These are phyloP conservation scores for Alternaria triticimaculans DNA, from an alignment of 2,329 filamentous ascomycete species.

Conservation along the genomic window DNA sequence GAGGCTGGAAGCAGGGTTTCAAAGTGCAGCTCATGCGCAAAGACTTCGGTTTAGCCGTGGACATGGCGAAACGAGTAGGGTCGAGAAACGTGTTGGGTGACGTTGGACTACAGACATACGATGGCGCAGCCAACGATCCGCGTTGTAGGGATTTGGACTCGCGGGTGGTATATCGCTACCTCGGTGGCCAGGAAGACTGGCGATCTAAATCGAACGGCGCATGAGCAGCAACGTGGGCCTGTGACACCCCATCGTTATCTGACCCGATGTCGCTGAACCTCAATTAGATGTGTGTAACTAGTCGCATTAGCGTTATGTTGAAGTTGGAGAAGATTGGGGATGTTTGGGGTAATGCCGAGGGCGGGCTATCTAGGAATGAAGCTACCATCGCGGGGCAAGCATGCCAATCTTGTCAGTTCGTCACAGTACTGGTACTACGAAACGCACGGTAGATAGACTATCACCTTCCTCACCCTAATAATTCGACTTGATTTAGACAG, in stretches of 20 bases:
- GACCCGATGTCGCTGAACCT: background rate
- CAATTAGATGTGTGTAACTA: background rate
- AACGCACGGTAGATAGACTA: background rate
- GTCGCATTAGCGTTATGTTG: background rate
- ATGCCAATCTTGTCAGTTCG: background rate
- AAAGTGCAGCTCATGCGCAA: conserved; percentile 67
- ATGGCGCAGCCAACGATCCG: conserved; percentile 58
- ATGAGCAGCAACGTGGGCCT: conserved; percentile 4
- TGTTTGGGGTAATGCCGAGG: conserved; percentile 30
- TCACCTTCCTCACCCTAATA: no score
- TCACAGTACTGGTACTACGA: background rate
- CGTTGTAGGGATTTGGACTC: conserved; percentile 63
- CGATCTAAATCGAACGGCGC: conserved; percentile 20
- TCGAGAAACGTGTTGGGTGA: conserved; percentile 59
- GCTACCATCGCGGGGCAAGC: conserved; percentile 4
- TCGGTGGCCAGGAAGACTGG: conserved; percentile 63
- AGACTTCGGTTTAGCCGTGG: conserved; percentile 63
- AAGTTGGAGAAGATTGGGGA: conserved; percentile 30
- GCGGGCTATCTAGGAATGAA: conserved; percentile 13
- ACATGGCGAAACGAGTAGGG: conserved; percentile 61
- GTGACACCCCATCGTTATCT: background rate
- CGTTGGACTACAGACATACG: conserved; percentile 59
- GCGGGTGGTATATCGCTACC: conserved; percentile 63
- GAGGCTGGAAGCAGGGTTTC: conserved; percentile 63
- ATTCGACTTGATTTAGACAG: no score